Evolutionary conservation across 805 yeast genomes (phyloP).

Genomic region (Candida nitratophila): DNA sequence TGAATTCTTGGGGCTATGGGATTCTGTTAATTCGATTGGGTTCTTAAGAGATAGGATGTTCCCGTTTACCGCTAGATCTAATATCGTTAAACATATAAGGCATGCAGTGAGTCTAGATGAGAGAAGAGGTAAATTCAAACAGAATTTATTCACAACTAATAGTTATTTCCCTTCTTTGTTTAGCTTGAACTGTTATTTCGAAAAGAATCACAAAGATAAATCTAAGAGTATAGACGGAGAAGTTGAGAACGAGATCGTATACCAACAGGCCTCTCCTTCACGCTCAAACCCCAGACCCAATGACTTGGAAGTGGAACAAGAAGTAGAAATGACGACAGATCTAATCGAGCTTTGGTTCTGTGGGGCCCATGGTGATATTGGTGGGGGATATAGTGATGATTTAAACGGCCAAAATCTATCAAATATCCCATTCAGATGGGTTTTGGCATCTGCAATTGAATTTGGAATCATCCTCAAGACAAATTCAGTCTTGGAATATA

Average conservation of each 20-base stretch:
- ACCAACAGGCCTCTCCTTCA: too few species aligned
- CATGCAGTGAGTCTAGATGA: slow-evolving; percentile 68
- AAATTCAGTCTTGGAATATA: slow-evolving; percentile 33
- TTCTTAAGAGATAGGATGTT: slow-evolving; percentile 48
- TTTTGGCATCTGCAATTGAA: slow-evolving; percentile 44
- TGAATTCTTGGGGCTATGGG: slow-evolving; percentile 62
- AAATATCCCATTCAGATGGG: slow-evolving; percentile 54
- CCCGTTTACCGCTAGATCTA: slow-evolving; percentile 46
- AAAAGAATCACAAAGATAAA: background rate
- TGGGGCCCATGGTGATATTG: slow-evolving; percentile 64
- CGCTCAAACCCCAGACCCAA: too few species aligned
- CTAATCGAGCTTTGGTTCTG: slow-evolving; percentile 58
- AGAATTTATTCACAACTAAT: slow-evolving; percentile 42
- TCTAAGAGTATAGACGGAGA: too few species aligned
- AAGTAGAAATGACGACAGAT: slow-evolving; percentile 17
- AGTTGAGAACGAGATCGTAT: too few species aligned
- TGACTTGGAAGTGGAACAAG: too few species aligned
- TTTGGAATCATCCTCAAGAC: slow-evolving; percentile 42
- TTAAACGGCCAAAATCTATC: slow-evolving; percentile 36
- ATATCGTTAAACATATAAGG: slow-evolving; percentile 50
- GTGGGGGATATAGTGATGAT: slow-evolving; percentile 59
- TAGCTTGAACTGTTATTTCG: slow-evolving; percentile 6
- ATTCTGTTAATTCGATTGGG: slow-evolving; percentile 64
- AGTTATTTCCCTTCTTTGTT: slow-evolving; percentile 25
- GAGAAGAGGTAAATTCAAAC: slow-evolving; percentile 56